These are phyloP conservation scores for Herpetomonas samuelpessoai DNA, from an alignment of 208 protist species.

Conservation along the genomic window DNA sequence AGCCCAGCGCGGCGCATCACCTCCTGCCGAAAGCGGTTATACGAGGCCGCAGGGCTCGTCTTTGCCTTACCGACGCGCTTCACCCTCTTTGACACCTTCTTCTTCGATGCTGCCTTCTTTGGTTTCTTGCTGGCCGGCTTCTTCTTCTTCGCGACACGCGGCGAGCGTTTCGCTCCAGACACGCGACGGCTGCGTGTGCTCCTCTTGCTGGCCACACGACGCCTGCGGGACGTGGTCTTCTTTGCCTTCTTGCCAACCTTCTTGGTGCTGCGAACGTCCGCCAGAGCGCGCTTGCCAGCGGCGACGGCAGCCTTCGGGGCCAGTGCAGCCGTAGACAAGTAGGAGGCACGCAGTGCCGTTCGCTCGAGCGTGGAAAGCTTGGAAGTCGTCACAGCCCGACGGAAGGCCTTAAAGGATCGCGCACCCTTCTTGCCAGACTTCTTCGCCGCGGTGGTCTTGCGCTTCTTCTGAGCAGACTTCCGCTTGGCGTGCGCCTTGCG, in stretches of 20 bases:
- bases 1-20: constrained; percentile 23
- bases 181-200: neutral
- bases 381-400: neutral
- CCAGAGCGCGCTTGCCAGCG: neutral
- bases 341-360: neutral
- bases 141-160: neutral
- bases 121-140: constrained; percentile 2
- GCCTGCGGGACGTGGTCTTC: neutral
- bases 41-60: constrained; percentile 8
- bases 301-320: neutral
- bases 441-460: too few species aligned
- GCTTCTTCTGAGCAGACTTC: neutral
- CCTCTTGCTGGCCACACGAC: neutral
- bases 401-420: too few species aligned
- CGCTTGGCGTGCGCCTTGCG: neutral
- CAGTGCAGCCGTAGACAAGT: neutral
- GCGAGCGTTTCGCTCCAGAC: neutral
- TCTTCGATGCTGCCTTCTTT: neutral
- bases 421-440: constrained; percentile 2
- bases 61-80: constrained; percentile 9
- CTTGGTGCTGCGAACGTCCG: neutral
- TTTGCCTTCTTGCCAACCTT: constrained; percentile 3
- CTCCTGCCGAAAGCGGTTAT: constrained; percentile 16
- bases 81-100: constrained; percentile 1
- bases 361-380: neutral